phyloP scores from a whole-genome alignment of 78 protist species.

The Capsaspora owczarzaki region DNA sequence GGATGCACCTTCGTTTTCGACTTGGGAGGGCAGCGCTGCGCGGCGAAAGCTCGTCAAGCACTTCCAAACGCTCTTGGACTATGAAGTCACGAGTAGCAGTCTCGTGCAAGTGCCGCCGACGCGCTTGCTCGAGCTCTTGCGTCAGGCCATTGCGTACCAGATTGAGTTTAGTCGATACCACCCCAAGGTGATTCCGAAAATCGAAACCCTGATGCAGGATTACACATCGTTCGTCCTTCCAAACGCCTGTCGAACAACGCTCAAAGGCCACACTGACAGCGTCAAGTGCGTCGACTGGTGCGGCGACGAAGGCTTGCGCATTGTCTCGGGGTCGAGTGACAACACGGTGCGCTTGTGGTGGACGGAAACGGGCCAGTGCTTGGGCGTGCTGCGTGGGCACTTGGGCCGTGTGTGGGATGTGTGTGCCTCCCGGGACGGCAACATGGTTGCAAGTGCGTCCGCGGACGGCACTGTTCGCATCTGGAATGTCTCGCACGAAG shows the following conservation, averaged over 20 bases:
- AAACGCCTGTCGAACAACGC: conserved; percentile 25
- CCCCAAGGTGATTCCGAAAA: conserved; percentile 47
- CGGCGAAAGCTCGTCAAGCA: conserved; percentile 21
- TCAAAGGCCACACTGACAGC: conserved; percentile 57
- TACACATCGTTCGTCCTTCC: conserved; percentile 60
- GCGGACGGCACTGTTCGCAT: conserved; percentile 51
- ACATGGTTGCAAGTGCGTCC: conserved; percentile 35
- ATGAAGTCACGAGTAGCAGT: conserved; percentile 15
- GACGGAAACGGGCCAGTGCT: conserved; percentile 29
- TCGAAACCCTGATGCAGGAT: conserved; percentile 57
- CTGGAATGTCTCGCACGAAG: conserved; percentile 21
- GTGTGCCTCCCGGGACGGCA: conserved; percentile 4
- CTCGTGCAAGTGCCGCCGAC: not conserved
- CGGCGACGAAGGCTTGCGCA: conserved; percentile 33
- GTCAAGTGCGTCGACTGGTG: conserved; percentile 63
- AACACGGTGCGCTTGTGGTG: conserved; percentile 32
- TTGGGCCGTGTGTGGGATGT: conserved; percentile 52
- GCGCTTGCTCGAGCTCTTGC: conserved; percentile 31
- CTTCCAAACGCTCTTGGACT: conserved; percentile 32
- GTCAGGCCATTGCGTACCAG: conserved; percentile 72
- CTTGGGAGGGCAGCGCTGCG: not conserved
- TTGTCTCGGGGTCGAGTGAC: conserved; percentile 56
- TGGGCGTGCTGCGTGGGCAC: conserved; percentile 30
- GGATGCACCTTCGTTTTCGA: conserved; percentile 40
- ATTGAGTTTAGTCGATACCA: conserved; percentile 58